A percentile compares a stretch with the other conserved stretches of the same genome.
These are phyloP conservation scores for Neurospora tetrasperma DNA, from an alignment of 495 filamentous ascomycete species.

Conservation along the genomic window DNA sequence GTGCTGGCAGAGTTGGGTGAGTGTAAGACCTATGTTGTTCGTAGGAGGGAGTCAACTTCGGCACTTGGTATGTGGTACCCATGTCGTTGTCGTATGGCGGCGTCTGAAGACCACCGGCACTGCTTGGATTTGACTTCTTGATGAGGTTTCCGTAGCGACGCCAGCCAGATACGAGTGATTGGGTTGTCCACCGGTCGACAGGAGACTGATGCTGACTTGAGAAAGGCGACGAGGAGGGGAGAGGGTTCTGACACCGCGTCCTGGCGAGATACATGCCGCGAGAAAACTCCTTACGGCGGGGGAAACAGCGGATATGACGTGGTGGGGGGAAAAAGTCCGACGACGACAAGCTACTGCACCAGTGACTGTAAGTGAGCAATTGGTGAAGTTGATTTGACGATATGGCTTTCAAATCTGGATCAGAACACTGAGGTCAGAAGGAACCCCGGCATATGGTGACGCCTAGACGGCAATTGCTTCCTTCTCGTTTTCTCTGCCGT, in stretches of 20 bases:
- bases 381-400: neutral
- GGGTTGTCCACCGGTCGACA: neutral
- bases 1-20: conserved; percentile 2
- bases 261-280: neutral
- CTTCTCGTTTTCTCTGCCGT: neutral
- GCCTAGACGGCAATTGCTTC: neutral
- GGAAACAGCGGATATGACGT: neutral
- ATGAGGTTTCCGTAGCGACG: neutral
- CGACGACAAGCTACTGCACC: neutral
- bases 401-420: neutral
- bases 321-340: neutral
- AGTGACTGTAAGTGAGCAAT: neutral
- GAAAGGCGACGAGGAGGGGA: neutral
- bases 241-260: neutral
- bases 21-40: conserved; percentile 22
- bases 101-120: conserved; percentile 33
- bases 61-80: conserved; percentile 38
- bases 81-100: conserved; percentile 39
- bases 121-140: neutral
- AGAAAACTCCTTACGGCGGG: neutral
- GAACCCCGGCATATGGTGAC: neutral
- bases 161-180: neutral
- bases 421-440: neutral
- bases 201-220: neutral
- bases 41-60: conserved; percentile 27